These are phyloP conservation scores for Sphagnum tenellum DNA, from an alignment of 225 moss, liverwort and hornwort species.

Conservation along the genomic window DNA sequence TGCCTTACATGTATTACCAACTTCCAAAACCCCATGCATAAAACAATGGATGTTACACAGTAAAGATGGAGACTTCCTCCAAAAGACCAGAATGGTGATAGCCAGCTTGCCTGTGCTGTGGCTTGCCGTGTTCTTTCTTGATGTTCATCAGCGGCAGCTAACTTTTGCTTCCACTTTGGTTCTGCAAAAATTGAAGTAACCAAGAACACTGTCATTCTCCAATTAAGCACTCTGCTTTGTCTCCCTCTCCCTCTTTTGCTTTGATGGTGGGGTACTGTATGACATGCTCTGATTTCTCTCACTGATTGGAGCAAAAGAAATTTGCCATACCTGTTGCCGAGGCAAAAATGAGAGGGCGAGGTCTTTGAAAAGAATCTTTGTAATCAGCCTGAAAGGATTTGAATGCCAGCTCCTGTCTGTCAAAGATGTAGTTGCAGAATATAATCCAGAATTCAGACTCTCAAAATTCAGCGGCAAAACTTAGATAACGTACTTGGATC, in stretches of 20 bases:
- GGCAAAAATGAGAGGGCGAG: neutral
- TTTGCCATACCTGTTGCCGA: conserved; percentile 2
- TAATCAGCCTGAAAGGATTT: conserved; percentile 1
- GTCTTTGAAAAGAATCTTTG: conserved; percentile 4
- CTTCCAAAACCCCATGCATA: too few relatives aligned
- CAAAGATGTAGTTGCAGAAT: too few relatives aligned
- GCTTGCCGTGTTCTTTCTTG: conserved; percentile 80
- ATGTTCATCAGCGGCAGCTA: conserved; percentile 89
- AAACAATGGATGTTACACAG: too few relatives aligned
- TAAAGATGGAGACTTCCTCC: too few relatives aligned
- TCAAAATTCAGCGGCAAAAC: too few relatives aligned
- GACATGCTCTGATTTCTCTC: neutral
- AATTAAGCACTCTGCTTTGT: too few relatives aligned
- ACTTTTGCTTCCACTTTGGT: conserved; percentile 95
- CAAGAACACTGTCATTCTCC: neutral
- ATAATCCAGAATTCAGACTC: too few relatives aligned
- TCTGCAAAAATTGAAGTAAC: conserved; percentile 26
- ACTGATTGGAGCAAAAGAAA: neutral
- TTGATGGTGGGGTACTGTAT: too few relatives aligned
- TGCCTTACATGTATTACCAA: too few relatives aligned
- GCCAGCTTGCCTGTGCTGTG: conserved; percentile 45
- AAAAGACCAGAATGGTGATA: too few relatives aligned
- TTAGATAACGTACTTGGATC: too few relatives aligned
- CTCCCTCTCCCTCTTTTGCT: too few relatives aligned
- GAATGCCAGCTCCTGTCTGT: conserved; percentile 1